Percentiles rank a stretch among this genome's conserved stretches.
Evolutionary conservation across 2,329 filamentous ascomycete genomes (phyloP).

Genomic region (Akanthomyces muscarius): DNA sequence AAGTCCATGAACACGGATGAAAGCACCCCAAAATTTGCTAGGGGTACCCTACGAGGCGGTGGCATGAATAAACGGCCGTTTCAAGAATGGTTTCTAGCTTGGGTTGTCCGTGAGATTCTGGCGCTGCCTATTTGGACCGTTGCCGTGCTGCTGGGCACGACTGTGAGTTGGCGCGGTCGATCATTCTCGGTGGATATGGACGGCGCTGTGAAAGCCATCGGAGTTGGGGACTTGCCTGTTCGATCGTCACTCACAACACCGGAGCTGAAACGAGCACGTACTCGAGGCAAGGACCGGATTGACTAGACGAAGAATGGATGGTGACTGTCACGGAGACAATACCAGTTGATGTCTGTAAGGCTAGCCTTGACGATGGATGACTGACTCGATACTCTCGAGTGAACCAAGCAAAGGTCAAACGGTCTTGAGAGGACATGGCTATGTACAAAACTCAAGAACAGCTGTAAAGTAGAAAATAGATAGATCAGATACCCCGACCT

Average conservation of each 20-base stretch:
- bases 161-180: slow-evolving; percentile 81
- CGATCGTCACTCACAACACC: slow-evolving; percentile 19
- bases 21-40: slow-evolving; percentile 71
- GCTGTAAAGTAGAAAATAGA: slow-evolving; percentile 4
- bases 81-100: slow-evolving; percentile 70
- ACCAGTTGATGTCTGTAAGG: not conserved
- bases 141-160: slow-evolving; percentile 84
- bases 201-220: slow-evolving; percentile 64
- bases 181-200: slow-evolving; percentile 78
- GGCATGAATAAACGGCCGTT: slow-evolving; percentile 53
- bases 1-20: slow-evolving; percentile 66
- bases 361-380: not conserved
- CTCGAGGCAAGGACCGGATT: slow-evolving; percentile 26
- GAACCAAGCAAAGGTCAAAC: not conserved
- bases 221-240: slow-evolving; percentile 11
- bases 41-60: slow-evolving; percentile 35
- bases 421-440: not conserved
- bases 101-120: slow-evolving; percentile 77
- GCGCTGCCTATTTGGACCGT: slow-evolving; percentile 87
- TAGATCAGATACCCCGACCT: not conserved
- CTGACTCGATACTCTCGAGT: not conserved
- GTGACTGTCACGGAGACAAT: not conserved
- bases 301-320: slow-evolving; percentile 19
- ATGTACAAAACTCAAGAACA: not conserved
- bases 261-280: slow-evolving; percentile 23